Evolutionary conservation across 208 protist genomes (phyloP).

Genomic region (Naegleria gruberi): DNA sequence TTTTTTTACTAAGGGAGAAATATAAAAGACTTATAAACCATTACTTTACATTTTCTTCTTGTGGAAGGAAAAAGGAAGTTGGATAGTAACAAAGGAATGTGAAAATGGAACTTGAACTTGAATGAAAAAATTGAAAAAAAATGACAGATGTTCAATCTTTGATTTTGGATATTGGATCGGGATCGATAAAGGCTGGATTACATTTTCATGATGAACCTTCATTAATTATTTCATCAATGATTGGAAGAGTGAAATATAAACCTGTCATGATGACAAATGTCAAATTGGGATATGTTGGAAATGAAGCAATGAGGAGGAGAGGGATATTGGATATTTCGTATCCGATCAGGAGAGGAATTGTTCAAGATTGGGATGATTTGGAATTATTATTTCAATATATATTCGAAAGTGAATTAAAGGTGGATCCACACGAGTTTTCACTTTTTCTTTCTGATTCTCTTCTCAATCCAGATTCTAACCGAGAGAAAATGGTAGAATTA

Average conservation of each 20-base stretch:
- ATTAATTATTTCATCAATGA: slow-evolving; percentile 88
- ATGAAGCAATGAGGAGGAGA: slow-evolving; percentile 55
- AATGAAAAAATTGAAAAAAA: no score
- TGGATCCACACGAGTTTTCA: slow-evolving; percentile 71
- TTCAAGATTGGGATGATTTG: slow-evolving; percentile 79
- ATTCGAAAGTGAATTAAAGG: no score
- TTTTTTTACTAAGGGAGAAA: no score
- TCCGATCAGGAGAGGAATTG: slow-evolving; percentile 53
- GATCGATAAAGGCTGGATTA: slow-evolving; percentile 83
- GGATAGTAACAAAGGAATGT: no score
- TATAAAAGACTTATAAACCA: no score
- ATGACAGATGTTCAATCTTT: no score
- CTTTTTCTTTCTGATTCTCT: slow-evolving; percentile 45
- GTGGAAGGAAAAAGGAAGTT: no score
- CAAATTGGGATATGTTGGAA: slow-evolving; percentile 56
- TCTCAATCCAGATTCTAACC: no score
- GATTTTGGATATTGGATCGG: background rate
- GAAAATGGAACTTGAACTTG: no score
- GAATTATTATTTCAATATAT: slow-evolving; percentile 77
- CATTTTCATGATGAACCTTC: slow-evolving; percentile 91
- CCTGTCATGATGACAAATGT: slow-evolving; percentile 93
- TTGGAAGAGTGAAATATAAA: slow-evolving; percentile 84
- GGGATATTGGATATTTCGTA: slow-evolving; percentile 52
- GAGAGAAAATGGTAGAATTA: no score
- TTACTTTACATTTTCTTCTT: no score